Evolutionary conservation across 176 grass and related monocot genomes (phyloP).

Genomic region (Carex kokanica): DNA sequence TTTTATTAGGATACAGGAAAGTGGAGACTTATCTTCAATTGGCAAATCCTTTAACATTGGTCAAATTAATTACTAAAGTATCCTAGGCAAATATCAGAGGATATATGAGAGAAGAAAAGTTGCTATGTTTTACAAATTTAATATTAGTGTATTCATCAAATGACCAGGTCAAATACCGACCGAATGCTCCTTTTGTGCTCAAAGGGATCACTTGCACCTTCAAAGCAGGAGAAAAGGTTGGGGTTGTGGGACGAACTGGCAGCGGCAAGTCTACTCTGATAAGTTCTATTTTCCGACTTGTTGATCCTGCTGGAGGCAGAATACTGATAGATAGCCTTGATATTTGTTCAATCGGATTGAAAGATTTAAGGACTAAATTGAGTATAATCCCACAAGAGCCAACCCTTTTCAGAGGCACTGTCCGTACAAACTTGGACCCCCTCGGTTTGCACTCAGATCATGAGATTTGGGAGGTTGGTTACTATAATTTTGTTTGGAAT

Average conservation of each 20-base stretch:
- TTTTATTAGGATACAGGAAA: background rate
- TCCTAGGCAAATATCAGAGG: background rate
- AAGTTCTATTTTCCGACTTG: slow-evolving; percentile 77
- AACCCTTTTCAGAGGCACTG: slow-evolving; percentile 87
- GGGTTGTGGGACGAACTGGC: slow-evolving; percentile 85
- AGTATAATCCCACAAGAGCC: slow-evolving; percentile 97
- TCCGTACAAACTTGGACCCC: slow-evolving; percentile 84
- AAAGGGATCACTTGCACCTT: slow-evolving; percentile 92
- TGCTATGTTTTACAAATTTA: background rate
- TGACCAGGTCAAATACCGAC: slow-evolving; percentile 77
- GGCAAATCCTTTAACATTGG: background rate
- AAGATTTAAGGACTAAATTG: slow-evolving; percentile 92
- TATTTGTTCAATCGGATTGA: slow-evolving; percentile 78
- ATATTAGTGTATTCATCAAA: slow-evolving; percentile 11
- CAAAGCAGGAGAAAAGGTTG: slow-evolving; percentile 66
- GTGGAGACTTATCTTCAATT: background rate
- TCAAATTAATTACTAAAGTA: background rate
- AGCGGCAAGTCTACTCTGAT: slow-evolving; percentile 94
- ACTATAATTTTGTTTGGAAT: background rate
- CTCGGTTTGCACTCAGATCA: slow-evolving; percentile 69
- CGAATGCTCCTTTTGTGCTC: slow-evolving; percentile 70
- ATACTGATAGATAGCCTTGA: slow-evolving; percentile 82
- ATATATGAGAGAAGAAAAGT: background rate
- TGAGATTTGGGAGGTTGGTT: slow-evolving; percentile 94
- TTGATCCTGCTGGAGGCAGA: slow-evolving; percentile 65